Evolutionary conservation across 805 yeast species (phyloP), one percentile per base, ranked within the genome.

Genomic region (Candida palmyrensis): DNA sequence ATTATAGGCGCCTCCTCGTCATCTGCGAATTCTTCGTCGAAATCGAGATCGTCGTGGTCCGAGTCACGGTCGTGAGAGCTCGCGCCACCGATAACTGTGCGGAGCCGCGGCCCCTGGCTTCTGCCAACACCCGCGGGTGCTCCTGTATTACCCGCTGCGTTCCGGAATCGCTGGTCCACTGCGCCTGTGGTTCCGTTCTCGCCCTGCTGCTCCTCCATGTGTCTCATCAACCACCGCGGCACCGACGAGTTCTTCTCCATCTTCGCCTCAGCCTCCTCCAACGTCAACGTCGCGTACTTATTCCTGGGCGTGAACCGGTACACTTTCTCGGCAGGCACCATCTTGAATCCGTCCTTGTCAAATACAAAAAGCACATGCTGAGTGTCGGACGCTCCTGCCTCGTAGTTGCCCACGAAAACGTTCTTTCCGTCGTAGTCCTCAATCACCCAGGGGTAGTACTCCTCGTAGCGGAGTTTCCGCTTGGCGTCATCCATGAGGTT

Each of bases 1-100:
- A 90, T 77, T 38, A 92, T 84, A 18, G 98, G 98, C 2, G 97
- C 97, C 55, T 90, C 98, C 62, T 92, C 98, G 56, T 92, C 98
- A 57, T 92, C 98, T 18, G 92, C 97, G 59, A 92, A 92, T 55
- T 89, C 97, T 55, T 92, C 97, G 46, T 92, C 97, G 50, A 71
- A 90, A 60, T 90, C 98, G 49, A 92, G 63, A 51, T 88, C 97
- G 43, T 89, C 97, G 43, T 84, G 87, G 37, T 87, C 95, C 8
- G 87, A 80, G 44, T 78, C 86, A 40, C 77, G 51, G 25, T 66
- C 74, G 22, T 54, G 65, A 45, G 45, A 56, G 60, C 62, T 50
- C 13, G 55, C 50, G 2, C 63, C 67, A 7, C 73, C 73, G 10
- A 63, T 51, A 16, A 69, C 71, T 25, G 73, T 62, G 45, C 70